A percentile compares a stretch with the other conserved stretches of the same genome.
phyloP scores from a whole-genome alignment of 805 yeast genomes.

The Wickerhamiella azymoides region DNA sequence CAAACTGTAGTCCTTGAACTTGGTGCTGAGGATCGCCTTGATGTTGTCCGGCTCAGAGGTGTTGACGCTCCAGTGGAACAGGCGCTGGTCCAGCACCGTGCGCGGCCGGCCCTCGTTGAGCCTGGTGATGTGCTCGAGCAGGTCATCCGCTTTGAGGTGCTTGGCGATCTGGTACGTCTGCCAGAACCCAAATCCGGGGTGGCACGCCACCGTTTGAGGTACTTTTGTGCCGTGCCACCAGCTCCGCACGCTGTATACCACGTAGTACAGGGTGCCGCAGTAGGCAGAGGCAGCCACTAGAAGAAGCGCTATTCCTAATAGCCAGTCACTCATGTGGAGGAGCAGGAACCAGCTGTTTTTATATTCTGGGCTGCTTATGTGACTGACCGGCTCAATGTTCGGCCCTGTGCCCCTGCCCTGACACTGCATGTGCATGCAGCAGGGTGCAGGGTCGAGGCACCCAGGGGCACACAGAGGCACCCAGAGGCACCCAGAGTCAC shows the following conservation, averaged over 20 bases:
- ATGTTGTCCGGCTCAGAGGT: constrained; percentile 24
- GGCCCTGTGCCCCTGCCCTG: no score
- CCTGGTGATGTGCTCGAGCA: neutral
- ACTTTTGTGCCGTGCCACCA: neutral
- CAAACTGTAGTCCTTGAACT: constrained; percentile 22
- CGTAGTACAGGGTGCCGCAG: neutral
- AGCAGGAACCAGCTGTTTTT: no score
- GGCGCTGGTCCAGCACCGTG: constrained; percentile 20
- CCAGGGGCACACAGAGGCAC: no score
- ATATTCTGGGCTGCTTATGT: no score
- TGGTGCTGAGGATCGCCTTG: constrained; percentile 23
- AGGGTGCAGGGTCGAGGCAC: no score
- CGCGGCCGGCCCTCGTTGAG: neutral
- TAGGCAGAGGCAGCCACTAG: neutral
- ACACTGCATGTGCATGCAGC: no score
- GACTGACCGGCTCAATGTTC: no score
- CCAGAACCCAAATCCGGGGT: neutral
- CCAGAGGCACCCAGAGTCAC: no score
- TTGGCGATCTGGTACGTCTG: neutral
- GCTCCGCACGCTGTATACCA: neutral
- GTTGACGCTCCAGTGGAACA: constrained; percentile 22
- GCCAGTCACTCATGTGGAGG: neutral
- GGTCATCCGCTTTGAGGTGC: neutral
- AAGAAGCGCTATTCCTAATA: neutral
- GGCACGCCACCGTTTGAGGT: neutral